Evolutionary conservation across 805 yeast genomes (phyloP).

Genomic region (Myxozyma lipomycoides): DNA sequence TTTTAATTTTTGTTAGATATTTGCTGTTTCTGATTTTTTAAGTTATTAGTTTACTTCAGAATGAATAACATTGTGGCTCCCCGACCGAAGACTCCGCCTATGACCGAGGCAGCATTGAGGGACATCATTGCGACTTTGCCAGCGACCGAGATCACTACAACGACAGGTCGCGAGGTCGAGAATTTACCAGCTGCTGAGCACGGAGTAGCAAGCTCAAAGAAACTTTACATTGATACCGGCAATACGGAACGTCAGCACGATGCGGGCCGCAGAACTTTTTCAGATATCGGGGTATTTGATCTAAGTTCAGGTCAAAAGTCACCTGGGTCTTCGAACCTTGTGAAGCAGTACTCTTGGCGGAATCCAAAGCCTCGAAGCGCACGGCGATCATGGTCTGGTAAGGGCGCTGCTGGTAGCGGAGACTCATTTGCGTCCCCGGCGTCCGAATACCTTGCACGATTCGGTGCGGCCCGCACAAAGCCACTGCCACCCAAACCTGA

Average conservation of each 20-base stretch:
- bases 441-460: conserved; percentile 16
- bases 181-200: no score
- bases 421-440: conserved; percentile 15
- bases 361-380: conserved; percentile 20
- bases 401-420: conserved; percentile 1
- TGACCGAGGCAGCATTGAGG: neutral
- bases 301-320: no score
- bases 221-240: no score
- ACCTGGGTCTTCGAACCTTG: no score
- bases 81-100: conserved; percentile 4
- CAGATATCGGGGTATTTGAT: no score
- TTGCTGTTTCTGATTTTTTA: no score
- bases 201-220: no score
- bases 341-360: conserved; percentile 24
- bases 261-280: no score
- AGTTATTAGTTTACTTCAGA: conserved; percentile 1
- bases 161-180: no score
- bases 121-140: neutral
- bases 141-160: no score
- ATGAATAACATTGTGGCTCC: neutral
- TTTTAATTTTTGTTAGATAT: no score
- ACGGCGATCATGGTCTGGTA: conserved; percentile 17
- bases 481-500: conserved; percentile 38
- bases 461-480: conserved; percentile 10
- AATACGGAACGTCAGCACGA: no score